Conservation (phyloP, 495 filamentous ascomycete species). For the Tuber microsphaerosporum region DNA sequence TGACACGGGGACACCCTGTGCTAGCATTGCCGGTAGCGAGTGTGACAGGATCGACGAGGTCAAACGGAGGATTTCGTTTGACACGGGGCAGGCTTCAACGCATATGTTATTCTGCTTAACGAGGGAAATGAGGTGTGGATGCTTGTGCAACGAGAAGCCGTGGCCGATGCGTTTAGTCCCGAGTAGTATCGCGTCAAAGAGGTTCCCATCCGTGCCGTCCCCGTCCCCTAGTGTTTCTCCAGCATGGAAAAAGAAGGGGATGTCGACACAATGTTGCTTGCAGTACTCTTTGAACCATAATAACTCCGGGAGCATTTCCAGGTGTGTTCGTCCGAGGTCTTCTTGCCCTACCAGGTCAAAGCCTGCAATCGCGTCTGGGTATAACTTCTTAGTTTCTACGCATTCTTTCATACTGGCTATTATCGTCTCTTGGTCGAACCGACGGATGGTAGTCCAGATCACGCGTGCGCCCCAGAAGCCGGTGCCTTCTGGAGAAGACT, state of each 20-base stretch:
- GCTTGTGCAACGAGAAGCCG: conserved; percentile 79
- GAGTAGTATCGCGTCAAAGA: conserved; percentile 83
- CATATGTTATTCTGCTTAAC: conserved; percentile 82
- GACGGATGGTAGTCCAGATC: conserved; percentile 75
- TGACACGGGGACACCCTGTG: conserved; percentile 68
- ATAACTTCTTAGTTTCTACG: conserved; percentile 68
- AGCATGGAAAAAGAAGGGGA: conserved; percentile 96
- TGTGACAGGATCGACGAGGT: conserved; percentile 69
- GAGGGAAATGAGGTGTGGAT: conserved; percentile 79
- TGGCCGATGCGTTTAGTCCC: conserved; percentile 85
- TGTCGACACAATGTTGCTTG: conserved; percentile 64
- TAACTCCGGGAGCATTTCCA: conserved; percentile 69
- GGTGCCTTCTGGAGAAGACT: conserved; percentile 56
- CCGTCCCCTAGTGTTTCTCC: conserved; percentile 78
- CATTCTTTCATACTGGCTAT: conserved; percentile 77
- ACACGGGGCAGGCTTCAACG: conserved; percentile 79
- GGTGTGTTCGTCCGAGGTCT: conserved; percentile 65
- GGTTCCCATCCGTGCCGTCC: conserved; percentile 66
- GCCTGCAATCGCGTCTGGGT: conserved; percentile 72
- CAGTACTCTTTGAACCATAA: conserved; percentile 91
- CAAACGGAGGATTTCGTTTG: conserved; percentile 73
- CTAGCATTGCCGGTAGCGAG: conserved; percentile 73
- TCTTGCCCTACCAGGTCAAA: conserved; percentile 88
- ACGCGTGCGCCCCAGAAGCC: conserved; percentile 77
- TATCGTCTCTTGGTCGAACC: conserved; percentile 56